Evolutionary conservation across 441 rosid species (phyloP), one percentile per base, ranked within the genome.

Genomic region (Mallotus japonicus): DNA sequence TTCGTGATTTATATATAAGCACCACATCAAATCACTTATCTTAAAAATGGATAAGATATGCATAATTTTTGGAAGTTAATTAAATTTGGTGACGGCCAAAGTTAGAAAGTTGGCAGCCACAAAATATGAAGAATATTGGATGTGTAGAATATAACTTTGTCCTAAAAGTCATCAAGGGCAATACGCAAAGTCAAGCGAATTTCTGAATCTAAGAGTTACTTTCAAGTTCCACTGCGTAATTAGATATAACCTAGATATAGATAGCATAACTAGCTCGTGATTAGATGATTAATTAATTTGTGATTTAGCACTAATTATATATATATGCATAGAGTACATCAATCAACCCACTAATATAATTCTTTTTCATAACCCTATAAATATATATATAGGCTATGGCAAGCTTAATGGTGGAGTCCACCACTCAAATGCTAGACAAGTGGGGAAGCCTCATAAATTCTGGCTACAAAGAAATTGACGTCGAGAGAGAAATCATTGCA

Each of bases 341-440:
- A 1, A n/a, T 14, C 56, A 58, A 57, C 15, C 72, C 69, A 70
- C 68, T 69, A 37, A 75, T 62, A 69, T 62, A 40, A 54, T 47
- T 71, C 15, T n/a, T 5, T 22, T 37, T n/a, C 28, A 55, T 54
- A 56, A 51, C 60, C 56, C 17, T 37, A 32, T 34, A 10, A 14
- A 14, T 55, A 40, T 19, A 62, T 60, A 24, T 51, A 44, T 6
- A 81, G 84, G 75, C 81, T 6, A 78, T 92, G 99, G 37, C 81
- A 32, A 86, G 70, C 73, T 80, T 86, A 62, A 85, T 78, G 75
- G 88, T 76, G 73, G 95, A 89, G 77, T 93, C 98, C 79, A 83
- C 92, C 90, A 88, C 88, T 72, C 84, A 72, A 40, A 82, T 72
- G 91, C 76, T 91, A 55, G 80, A 89, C 89, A 88, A 62, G 24